Base-by-base conservation (phyloP, 805 yeast species). In the Cyberlindnera japonica region DNA sequence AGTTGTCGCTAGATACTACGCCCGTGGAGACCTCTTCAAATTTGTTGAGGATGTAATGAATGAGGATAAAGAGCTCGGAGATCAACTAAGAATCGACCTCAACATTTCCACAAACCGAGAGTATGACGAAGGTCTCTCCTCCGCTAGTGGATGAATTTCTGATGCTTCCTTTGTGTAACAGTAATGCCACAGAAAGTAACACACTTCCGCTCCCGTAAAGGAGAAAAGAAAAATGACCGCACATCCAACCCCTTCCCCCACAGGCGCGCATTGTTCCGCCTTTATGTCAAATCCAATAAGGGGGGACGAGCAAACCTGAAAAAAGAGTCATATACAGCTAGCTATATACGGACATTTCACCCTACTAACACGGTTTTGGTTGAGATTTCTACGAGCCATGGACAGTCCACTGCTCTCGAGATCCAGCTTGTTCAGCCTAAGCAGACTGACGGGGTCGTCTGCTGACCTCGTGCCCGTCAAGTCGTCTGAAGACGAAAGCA, bases 1-100 rank as follows among this genome's bases (percentile, higher is more conserved):
- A 19, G 60, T 63, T 2, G 49, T 59, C 13, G 72, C 75, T 1
- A 65, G 67, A 30, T 75, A 73, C 47, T 75, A 68, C 43, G 65
- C 68, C 0, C 45, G 70, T 23, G 74, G 71, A 2, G 74, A 75
- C 38, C 48, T 63, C 19, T 68, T 62, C 43, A 54, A 56, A 29
- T 66, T 74, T 37, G 51, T 74, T 20, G 61, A 56, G 23, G 75
- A 69, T 38, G 61, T 71, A 4, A 53, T 55, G 15, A 45, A 49
- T 6, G 80, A 75, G 43, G 81, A 75, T 47, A 32, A 32, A 3
- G 59, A 52, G 4, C 48, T 74, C 33, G 70, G 66, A 1, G 51
- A 43, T 23, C 41, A 45, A 27, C 37, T 74, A 10, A 68, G 68
- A 22, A 37, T 45, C 4, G 66, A 67, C 34, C 58, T 45, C 25